Percentiles rank a stretch among this genome's conserved stretches.
phyloP scores from a whole-genome alignment of 2,329 filamentous ascomycete genomes.

The Neopestalotiopsis clavispora region DNA sequence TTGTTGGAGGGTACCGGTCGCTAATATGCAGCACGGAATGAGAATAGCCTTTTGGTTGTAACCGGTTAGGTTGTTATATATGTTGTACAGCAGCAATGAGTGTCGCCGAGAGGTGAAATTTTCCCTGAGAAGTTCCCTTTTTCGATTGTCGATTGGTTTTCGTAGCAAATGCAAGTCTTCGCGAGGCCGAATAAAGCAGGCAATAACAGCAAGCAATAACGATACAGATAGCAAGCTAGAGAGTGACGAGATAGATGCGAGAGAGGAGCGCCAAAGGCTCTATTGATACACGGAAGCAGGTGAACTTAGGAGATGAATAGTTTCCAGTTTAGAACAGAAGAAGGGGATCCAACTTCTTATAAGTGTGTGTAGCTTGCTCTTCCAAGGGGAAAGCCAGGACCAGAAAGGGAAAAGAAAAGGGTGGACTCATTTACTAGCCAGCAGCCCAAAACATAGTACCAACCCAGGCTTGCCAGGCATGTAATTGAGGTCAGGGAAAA shows the following conservation, averaged over 20 bases:
- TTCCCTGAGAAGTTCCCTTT: not conserved
- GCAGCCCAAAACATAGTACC: conserved; percentile 11
- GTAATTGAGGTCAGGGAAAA: conserved; percentile 16
- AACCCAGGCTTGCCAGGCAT: conserved; percentile 12
- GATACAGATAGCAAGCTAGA: conserved; percentile 10
- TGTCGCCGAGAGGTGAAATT: conserved; percentile 13
- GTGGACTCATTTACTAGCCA: conserved; percentile 21
- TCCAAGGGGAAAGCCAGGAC: conserved; percentile 9
- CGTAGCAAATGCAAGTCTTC: conserved; percentile 12
- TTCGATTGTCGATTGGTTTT: not conserved
- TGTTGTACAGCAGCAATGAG: conserved; percentile 19
- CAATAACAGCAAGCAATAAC: conserved; percentile 7
- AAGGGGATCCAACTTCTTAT: conserved; percentile 22
- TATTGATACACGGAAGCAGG: conserved; percentile 20
- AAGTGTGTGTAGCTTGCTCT: conserved; percentile 16
- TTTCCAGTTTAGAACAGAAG: conserved; percentile 17
- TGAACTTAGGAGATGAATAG: conserved; percentile 17
- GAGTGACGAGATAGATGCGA: conserved; percentile 8
- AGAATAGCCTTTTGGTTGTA: conserved; percentile 11
- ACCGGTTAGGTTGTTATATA: not conserved
- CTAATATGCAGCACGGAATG: conserved; percentile 19
- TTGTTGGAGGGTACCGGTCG: conserved; percentile 17
- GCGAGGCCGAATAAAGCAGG: conserved; percentile 1
- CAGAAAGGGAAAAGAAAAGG: conserved; percentile 9
- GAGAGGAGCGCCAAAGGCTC: conserved; percentile 10